Conservation (phyloP, 306 rosid species). For the Trichosanthes cucumerina region DNA sequence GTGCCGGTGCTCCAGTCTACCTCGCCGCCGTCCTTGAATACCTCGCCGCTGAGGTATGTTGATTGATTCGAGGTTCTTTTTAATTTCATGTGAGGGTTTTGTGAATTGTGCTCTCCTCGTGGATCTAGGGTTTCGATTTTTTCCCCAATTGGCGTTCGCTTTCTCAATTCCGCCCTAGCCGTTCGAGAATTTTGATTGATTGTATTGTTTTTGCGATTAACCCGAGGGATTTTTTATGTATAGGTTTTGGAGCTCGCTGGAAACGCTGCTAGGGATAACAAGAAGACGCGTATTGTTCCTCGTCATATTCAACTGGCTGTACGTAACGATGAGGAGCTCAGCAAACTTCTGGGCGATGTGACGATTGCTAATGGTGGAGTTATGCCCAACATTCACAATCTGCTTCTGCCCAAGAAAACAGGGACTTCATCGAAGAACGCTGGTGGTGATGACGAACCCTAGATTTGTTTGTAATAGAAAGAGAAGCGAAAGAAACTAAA, state of each 20-base stretch:
- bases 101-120: not conserved
- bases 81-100: not conserved
- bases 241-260: constrained; percentile 92
- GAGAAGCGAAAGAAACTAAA: not conserved
- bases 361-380: constrained; percentile 92
- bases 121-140: not conserved
- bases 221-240: not conserved
- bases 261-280: constrained; percentile 86
- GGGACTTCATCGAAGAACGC: constrained; percentile 50
- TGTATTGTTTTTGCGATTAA: not conserved
- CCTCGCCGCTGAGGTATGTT: constrained; percentile 75
- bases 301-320: constrained; percentile 80
- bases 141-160: not conserved
- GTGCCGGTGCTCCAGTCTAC: constrained; percentile 91
- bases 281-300: constrained; percentile 85
- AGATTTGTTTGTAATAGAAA: not conserved
- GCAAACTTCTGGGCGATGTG: constrained; percentile 84
- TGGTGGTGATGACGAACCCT: constrained; percentile 54
- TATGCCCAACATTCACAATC: constrained; percentile 86
- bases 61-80: not conserved
- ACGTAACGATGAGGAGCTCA: constrained; percentile 74
- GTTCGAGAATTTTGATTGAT: not conserved
- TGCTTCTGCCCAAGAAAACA: constrained; percentile 66
- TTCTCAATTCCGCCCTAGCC: not conserved
- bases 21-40: constrained; percentile 90